A percentile compares a stretch with the other conserved stretches of the same genome.
Conservation (phyloP, 2,329 filamentous ascomycete species). For the Dactylella cylindrospora region DNA sequence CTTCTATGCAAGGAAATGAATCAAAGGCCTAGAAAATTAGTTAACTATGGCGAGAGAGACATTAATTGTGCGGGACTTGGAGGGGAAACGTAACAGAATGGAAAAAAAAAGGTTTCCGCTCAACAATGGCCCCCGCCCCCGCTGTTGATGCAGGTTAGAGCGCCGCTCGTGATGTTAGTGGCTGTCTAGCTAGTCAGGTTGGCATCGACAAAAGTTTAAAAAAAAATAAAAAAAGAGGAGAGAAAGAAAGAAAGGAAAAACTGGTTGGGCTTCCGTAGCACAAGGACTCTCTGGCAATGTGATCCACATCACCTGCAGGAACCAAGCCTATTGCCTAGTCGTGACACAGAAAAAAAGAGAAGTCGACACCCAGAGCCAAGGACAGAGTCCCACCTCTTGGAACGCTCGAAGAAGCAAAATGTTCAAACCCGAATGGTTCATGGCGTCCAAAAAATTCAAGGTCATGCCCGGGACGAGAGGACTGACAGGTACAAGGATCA, state of each 20-base stretch:
- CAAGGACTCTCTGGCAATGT: constrained; percentile 8
- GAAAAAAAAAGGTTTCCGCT: no score
- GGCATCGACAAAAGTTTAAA: no score
- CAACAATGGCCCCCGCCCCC: neutral
- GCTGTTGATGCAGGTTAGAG: neutral
- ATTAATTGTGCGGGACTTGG: no score
- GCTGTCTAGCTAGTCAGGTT: no score
- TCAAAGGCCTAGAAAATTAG: constrained; percentile 20
- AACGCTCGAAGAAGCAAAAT: no score
- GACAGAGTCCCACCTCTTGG: no score
- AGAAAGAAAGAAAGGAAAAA: constrained; percentile 7
- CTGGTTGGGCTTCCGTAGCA: constrained; percentile 12
- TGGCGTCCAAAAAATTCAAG: no score
- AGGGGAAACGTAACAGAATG: no score
- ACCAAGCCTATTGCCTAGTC: constrained; percentile 30
- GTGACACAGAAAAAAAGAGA: constrained; percentile 28
- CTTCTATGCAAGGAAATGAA: no score
- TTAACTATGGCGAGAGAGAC: constrained; percentile 2
- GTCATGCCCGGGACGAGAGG: neutral
- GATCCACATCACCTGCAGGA: constrained; percentile 27
- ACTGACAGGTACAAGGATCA: constrained; percentile 9
- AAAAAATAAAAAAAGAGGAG: no score
- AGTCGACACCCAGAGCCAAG: constrained; percentile 7
- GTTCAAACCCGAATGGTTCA: constrained; percentile 3
- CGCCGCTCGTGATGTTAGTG: no score